Conservation (phyloP, 768 basidiomycete genomes). For the Trametes sanguinea region DNA sequence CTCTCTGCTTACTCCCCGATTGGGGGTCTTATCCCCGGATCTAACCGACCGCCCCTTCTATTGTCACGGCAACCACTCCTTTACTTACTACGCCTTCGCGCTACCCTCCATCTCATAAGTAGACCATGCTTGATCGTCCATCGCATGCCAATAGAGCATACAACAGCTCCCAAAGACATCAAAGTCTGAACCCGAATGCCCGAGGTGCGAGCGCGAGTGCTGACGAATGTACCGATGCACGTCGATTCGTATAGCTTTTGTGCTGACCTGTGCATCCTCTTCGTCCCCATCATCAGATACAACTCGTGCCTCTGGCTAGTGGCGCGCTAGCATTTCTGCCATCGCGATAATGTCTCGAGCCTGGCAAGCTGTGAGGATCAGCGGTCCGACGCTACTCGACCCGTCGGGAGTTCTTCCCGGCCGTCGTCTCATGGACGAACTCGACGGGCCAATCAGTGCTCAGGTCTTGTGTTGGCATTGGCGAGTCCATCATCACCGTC, state of each 20-base stretch:
- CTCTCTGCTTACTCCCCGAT: not conserved
- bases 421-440: not conserved
- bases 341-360: not conserved
- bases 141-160: no score
- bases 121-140: no score
- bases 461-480: no score
- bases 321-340: not conserved
- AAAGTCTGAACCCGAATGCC: not conserved
- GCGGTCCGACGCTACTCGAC: not conserved
- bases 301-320: not conserved
- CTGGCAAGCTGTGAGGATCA: not conserved
- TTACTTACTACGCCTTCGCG: no score
- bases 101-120: no score
- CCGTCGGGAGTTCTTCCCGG: not conserved
- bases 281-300: constrained; percentile 7
- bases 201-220: no score
- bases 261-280: constrained; percentile 5
- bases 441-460: no score
- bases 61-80: constrained; percentile 24
- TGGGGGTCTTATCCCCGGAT: constrained; percentile 15
- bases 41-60: constrained; percentile 20
- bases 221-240: constrained; percentile 3
- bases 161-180: no score
- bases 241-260: not conserved
- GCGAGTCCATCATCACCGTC: no score